Base-by-base conservation (phyloP, 2,329 filamentous ascomycete species). In the Xylaria arbuscula region DNA sequence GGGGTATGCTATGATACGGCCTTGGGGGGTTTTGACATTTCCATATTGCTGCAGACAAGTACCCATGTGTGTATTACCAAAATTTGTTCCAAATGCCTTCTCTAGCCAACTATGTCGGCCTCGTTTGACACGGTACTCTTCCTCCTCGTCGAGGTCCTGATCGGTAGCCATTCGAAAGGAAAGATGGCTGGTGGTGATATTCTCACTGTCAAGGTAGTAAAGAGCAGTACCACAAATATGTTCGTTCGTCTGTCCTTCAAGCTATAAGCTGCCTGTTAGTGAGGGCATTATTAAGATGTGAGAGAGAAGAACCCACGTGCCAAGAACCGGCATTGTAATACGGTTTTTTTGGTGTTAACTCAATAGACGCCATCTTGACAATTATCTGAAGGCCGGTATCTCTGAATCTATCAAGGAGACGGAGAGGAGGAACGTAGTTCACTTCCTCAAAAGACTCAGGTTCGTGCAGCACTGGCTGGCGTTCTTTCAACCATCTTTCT, bases 301-400 rank as follows among this genome's bases (percentile, higher is more conserved):
- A 36, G 32, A 55, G 47, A 9, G n/a, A 17, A 45, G 38, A 15
- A 70, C 75, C 68, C 53, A 84, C 78, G 68, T 87, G 85, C 84
- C 85, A 88, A 57, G 64, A 62, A 38, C 58, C 83, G 3, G 79
- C 81, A 0, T 79, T 73, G 69, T 86, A 89, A 0, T 74, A 74
- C 0, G 87, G 85, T 38, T 87, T 84, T 10, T 86, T 84, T 0
- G 88, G 87, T 0, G 83, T 87, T 1, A 91, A 80, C 50, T 89
- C 82, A 59, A 90, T 86, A 42, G 83, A 85, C 1, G 87, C 83
- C 70, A 92, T 80, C 73, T 91, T 90, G 38, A 90, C 84, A 58
- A 92, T 88, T 42, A 92, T 77, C 72, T 92, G 89, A 3, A 91
- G 73, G 1, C 85, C 84, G 6, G 77, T 75, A 0, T 81, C 73